Conservation (phyloP, 345 rosid species). For the Dipteronia sinensis region DNA sequence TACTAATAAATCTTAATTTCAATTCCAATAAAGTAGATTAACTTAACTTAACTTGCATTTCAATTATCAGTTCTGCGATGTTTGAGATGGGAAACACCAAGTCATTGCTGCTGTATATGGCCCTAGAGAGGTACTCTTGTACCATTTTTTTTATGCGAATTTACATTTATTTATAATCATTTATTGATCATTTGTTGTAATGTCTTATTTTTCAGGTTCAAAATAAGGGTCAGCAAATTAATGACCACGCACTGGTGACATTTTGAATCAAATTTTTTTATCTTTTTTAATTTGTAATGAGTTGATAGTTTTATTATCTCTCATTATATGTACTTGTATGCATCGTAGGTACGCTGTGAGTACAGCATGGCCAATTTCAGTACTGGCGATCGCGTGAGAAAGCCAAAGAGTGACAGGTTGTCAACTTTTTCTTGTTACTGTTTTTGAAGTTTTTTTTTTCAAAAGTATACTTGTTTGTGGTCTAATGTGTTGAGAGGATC, state of each 20-base stretch:
- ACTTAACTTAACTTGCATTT: too few species aligned
- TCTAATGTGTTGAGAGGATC: neutral
- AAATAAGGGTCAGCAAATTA: conserved; percentile 71
- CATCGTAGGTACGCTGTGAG: conserved; percentile 73
- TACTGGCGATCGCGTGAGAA: conserved; percentile 84
- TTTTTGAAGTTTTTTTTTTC: neutral
- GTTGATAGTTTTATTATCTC: neutral
- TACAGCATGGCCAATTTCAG: conserved; percentile 97
- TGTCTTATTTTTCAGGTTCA: conserved; percentile 52
- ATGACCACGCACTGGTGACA: conserved; percentile 71
- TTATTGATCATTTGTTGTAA: neutral
- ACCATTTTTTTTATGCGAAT: neutral
- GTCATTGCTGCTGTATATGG: conserved; percentile 96
- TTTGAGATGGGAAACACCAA: conserved; percentile 97
- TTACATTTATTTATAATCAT: neutral
- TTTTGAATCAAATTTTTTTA: neutral
- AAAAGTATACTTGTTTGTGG: neutral
- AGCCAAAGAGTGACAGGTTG: conserved; percentile 85
- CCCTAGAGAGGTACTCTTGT: conserved; percentile 73
- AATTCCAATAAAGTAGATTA: neutral
- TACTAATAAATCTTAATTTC: neutral
- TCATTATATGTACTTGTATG: neutral
- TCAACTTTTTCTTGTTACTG: neutral
- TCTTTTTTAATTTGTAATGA: neutral
- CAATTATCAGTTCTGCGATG: conserved; percentile 63